phyloP scores from a whole-genome alignment of 371 early-diverging fungal genomes.

The Fennellomyces sp. region DNA sequence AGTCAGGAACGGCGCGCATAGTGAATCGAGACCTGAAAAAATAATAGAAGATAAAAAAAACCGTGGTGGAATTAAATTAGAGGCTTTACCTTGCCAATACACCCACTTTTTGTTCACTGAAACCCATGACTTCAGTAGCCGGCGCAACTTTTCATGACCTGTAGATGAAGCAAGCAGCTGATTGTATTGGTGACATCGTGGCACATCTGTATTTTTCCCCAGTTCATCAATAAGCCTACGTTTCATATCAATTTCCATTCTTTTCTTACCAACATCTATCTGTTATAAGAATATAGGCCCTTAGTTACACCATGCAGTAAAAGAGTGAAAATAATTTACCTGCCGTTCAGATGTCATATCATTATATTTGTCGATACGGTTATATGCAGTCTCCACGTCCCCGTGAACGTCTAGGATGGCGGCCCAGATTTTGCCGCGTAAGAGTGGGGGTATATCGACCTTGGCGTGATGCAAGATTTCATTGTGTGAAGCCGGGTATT shows the following conservation, averaged over 20 bases:
- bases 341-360: conserved; percentile 61
- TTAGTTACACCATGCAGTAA: too few species aligned
- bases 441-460: conserved; percentile 73
- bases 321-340: conserved; percentile 32
- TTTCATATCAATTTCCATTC: too few species aligned
- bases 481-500: conserved; percentile 70
- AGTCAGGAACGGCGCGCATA: conserved; percentile 78
- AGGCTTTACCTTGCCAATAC: conserved; percentile 83
- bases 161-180: conserved; percentile 69
- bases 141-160: conserved; percentile 74
- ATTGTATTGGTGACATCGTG: conserved; percentile 87
- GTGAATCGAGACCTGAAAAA: conserved; percentile 70
- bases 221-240: too few species aligned
- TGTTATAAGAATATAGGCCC: conserved; percentile 18
- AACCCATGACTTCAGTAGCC: conserved; percentile 74
- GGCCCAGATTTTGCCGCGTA: conserved; percentile 82
- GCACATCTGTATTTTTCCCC: conserved; percentile 79
- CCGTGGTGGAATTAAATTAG: too few species aligned
- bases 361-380: conserved; percentile 60
- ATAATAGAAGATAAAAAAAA: too few species aligned
- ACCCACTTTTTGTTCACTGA: conserved; percentile 64
- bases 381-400: conserved; percentile 61
- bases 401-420: conserved; percentile 72
- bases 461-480: conserved; percentile 74
- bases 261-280: conserved; percentile 62